Evolutionary conservation across 192 early-diverging fungal genomes (phyloP).

Genomic region (Backusella australiensis): DNA sequence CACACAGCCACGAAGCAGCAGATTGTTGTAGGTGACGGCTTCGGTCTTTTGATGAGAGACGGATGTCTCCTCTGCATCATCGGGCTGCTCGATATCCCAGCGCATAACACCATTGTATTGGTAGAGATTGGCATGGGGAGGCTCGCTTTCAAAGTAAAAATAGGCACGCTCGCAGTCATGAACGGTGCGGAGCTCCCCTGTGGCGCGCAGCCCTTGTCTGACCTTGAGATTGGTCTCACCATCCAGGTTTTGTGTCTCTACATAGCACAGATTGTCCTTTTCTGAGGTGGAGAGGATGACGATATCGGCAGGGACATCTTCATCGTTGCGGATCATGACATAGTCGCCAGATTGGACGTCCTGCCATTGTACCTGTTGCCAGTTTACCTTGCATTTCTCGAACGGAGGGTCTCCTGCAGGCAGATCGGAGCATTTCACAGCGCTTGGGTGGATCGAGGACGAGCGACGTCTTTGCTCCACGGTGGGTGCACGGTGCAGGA

Average conservation of each 20-base stretch:
- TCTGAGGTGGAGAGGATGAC: constrained; percentile 86
- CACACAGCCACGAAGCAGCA: constrained; percentile 91
- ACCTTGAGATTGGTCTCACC: constrained; percentile 98
- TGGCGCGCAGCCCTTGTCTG: constrained; percentile 64
- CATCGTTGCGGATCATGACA: constrained; percentile 79
- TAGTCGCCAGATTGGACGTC: constrained; percentile 89
- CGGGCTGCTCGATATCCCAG: constrained; percentile 34
- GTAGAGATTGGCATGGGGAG: constrained; percentile 84
- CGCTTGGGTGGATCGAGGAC: neutral
- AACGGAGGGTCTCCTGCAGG: constrained; percentile 13
- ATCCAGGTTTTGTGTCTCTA: constrained; percentile 97
- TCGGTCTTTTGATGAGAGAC: constrained; percentile 56
- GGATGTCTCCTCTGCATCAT: constrained; percentile 7
- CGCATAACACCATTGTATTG: constrained; percentile 78
- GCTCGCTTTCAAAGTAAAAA: constrained; percentile 80
- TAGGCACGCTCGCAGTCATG: constrained; percentile 55
- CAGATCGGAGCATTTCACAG: constrained; percentile 13
- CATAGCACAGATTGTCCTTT: constrained; percentile 79
- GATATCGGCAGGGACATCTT: constrained; percentile 92
- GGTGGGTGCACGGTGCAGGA: constrained; percentile 31
- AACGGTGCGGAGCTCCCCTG: constrained; percentile 52
- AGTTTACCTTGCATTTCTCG: constrained; percentile 38
- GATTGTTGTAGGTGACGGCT: constrained; percentile 74
- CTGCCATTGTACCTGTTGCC: constrained; percentile 76
- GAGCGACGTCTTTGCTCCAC: neutral